A percentile compares a stretch with the other conserved stretches of the same genome.
phyloP scores from a whole-genome alignment of 495 filamentous ascomycete genomes.

The Xylaria palmicola region DNA sequence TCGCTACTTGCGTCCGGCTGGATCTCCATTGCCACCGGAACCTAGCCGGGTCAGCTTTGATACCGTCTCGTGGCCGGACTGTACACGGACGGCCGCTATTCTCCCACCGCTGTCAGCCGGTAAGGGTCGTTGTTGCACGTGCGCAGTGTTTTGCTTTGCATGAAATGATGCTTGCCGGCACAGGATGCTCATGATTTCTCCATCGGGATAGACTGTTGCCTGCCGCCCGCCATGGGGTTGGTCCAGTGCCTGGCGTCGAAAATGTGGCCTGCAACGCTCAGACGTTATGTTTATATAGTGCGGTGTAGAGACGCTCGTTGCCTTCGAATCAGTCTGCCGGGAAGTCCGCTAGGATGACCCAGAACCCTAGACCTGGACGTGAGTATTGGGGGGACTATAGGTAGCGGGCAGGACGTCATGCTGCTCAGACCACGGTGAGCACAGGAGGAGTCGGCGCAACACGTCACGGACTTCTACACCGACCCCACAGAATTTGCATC shows the following conservation, averaged over 20 bases:
- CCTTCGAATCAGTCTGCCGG: not conserved
- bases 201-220: not conserved
- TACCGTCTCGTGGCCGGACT: not conserved
- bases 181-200: not conserved
- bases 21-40: slow-evolving; percentile 1
- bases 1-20: not conserved
- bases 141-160: not conserved
- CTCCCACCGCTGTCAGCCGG: not conserved
- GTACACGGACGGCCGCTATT: not conserved
- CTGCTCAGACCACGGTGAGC: not conserved
- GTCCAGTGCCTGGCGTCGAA: not conserved
- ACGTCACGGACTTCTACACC: not conserved
- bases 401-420: not conserved
- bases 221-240: not conserved
- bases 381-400: not conserved
- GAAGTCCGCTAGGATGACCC: not conserved
- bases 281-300: not conserved
- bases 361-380: not conserved
- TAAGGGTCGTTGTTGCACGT: slow-evolving; percentile 6
- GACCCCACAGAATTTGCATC: slow-evolving; percentile 5
- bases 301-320: not conserved
- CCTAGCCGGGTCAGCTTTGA: not conserved
- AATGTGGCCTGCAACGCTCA: not conserved
- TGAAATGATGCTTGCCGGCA: not conserved
- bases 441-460: not conserved